Evolutionary conservation across 179 eudicot species (phyloP), one percentile per base, ranked within the genome.

Genomic region (Patellifolia procumbens): DNA sequence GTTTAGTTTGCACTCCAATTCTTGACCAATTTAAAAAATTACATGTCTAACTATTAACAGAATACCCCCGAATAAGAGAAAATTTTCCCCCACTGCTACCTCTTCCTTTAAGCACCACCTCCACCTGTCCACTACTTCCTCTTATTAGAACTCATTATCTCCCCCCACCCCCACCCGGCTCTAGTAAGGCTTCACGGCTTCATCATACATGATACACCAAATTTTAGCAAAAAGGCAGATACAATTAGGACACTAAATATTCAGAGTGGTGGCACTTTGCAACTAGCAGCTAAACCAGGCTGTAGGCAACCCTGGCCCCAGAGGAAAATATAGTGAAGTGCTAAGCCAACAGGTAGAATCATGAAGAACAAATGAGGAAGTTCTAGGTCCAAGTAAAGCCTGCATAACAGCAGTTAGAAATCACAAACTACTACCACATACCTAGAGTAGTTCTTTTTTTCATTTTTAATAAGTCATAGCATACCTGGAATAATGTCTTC

Each of bases 401-500:
- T 8, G 35, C 13, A 37, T 19, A 13, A 46, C 17, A 56, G 7
- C 28, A 43, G 7, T 1, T 42, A 42, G 3, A 22, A 77, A 67
- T 10, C 28, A 71, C 22, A 4, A 77, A 39, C 9, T 39, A 39
- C 45, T 4, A 22, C 31, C n/a, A n/a, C 79, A 31, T 72, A 93
- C 97, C 97, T 91, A 17, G 94, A 89, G 77, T 83, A n/a, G n/a
- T n/a, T n/a, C n/a, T n/a, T n/a, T n/a, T n/a, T n/a, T n/a, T n/a
- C n/a, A n/a, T n/a, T n/a, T n/a, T n/a, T n/a, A n/a, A n/a, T n/a
- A n/a, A n/a, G n/a, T n/a, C n/a, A 48, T 4, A 22, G 31, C 79
- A 31, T 72, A 93, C 97, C 97, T 91, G 17, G 93, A 89, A 75
- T 83, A 74, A 43, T 83, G 85, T 81, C 87, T 86, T 84, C 79